Evolutionary conservation across 78 protist genomes (phyloP).

Genomic region (Dictyostelium purpureum): DNA sequence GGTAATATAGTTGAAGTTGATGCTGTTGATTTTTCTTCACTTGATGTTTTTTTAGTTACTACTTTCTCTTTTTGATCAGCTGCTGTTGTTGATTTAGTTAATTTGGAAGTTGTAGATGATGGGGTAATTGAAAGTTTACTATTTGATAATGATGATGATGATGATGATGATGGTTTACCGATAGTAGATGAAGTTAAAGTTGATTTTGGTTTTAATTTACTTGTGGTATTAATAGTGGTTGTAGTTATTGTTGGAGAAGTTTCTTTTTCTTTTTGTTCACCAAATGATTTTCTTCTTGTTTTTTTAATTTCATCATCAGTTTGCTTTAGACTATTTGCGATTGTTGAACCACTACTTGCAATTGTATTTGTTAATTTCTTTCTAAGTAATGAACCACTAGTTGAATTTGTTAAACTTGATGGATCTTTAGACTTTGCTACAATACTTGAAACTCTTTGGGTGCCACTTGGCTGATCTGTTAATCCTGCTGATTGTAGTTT

Average conservation of each 20-base stretch:
- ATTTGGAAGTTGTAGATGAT: not conserved
- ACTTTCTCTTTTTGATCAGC: not conserved
- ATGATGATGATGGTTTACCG: no score
- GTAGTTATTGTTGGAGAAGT: not conserved
- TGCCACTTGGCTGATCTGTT: not conserved
- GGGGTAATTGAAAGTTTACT: not conserved
- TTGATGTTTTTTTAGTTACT: not conserved
- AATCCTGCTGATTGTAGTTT: not conserved
- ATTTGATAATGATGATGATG: no score
- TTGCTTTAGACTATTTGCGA: not conserved
- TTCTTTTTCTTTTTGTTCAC: not conserved
- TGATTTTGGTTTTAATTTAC: not conserved
- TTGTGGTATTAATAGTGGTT: not conserved
- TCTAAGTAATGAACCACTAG: not conserved
- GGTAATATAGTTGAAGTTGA: not conserved
- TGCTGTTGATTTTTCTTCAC: not conserved
- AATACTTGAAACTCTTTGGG: constrained; percentile 5
- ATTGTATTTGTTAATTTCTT: not conserved
- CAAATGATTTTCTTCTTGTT: constrained; percentile 17
- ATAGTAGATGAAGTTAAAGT: not conserved
- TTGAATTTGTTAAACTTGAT: not conserved
- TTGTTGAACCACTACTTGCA: not conserved
- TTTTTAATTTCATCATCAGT: constrained; percentile 9
- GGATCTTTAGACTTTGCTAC: constrained; percentile 3
- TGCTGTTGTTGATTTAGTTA: no score